These are phyloP conservation scores for Straminergon stramineum DNA, from an alignment of 225 moss, liverwort and hornwort species.

Conservation along the genomic window DNA sequence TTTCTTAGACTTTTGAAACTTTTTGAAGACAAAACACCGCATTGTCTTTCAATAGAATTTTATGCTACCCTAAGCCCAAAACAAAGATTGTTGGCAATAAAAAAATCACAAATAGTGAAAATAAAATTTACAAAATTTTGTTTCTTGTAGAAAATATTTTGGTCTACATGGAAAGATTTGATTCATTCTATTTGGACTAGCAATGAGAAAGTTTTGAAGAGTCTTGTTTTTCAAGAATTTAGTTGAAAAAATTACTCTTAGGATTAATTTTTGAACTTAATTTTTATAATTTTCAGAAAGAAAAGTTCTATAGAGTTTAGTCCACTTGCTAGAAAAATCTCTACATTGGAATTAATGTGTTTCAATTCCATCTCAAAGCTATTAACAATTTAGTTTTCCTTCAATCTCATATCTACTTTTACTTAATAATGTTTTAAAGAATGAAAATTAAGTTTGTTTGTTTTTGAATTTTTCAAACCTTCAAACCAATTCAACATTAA, in stretches of 20 bases:
- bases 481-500: too few relatives aligned
- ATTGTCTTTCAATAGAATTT: neutral
- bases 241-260: neutral
- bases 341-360: fast-evolving
- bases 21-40: neutral
- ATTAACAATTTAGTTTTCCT: neutral
- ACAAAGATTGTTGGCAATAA: fast-evolving
- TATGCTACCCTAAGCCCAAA: fast-evolving
- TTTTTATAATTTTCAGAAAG: neutral
- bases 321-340: neutral
- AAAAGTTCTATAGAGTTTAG: neutral
- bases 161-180: too few relatives aligned
- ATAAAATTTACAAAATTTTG: too few relatives aligned
- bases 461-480: too few relatives aligned
- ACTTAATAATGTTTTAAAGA: too few relatives aligned
- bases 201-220: neutral
- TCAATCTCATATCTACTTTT: too few relatives aligned
- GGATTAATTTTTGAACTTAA: neutral
- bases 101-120: neutral
- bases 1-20: neutral
- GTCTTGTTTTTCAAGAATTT: neutral
- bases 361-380: neutral
- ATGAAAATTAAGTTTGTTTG: too few relatives aligned
- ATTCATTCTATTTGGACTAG: neutral
- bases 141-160: too few relatives aligned